Percentiles rank a stretch among this genome's conserved stretches.
Conservation (phyloP, 2,329 filamentous ascomycete genomes). For the Hypoxylon sp. region DNA sequence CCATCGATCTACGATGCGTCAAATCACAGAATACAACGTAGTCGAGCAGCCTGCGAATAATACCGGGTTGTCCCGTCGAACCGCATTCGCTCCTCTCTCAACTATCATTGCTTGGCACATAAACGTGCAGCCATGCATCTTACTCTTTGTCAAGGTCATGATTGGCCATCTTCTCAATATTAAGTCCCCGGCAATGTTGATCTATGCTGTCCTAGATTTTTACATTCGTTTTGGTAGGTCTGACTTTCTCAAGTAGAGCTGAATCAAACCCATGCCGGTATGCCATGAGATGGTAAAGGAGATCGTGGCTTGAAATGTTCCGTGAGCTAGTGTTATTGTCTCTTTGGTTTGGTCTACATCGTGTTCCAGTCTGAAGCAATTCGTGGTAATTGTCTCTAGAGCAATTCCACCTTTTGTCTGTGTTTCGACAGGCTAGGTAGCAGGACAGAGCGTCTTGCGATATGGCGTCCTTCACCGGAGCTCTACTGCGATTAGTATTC, state of each 20-base stretch:
- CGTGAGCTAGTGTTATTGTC: background rate
- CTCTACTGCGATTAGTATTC: conserved; percentile 30
- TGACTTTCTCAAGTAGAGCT: conserved; percentile 19
- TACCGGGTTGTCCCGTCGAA: conserved; percentile 13
- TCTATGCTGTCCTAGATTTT: conserved; percentile 21
- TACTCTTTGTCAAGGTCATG: conserved; percentile 4
- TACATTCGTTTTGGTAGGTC: conserved; percentile 23
- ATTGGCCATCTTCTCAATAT: conserved; percentile 23
- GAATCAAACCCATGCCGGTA: conserved; percentile 18
- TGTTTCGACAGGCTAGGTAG: conserved; percentile 1
- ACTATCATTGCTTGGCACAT: conserved; percentile 27
- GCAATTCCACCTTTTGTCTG: background rate
- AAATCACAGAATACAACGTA: conserved; percentile 22
- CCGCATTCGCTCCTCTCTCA: conserved; percentile 9
- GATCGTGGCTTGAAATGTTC: conserved; percentile 18
- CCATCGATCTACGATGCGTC: conserved; percentile 18
- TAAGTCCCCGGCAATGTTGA: conserved; percentile 14
- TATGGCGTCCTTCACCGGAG: conserved; percentile 33
- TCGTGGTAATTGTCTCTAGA: conserved; percentile 3
- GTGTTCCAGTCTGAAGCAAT: background rate
- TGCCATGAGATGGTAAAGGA: conserved; percentile 7
- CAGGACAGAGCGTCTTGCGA: background rate
- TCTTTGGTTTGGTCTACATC: conserved; percentile 9
- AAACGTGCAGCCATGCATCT: conserved; percentile 11
- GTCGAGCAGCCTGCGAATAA: conserved; percentile 15